Conservation (phyloP, 306 rosid genomes). For the Vigna unguiculata region DNA sequence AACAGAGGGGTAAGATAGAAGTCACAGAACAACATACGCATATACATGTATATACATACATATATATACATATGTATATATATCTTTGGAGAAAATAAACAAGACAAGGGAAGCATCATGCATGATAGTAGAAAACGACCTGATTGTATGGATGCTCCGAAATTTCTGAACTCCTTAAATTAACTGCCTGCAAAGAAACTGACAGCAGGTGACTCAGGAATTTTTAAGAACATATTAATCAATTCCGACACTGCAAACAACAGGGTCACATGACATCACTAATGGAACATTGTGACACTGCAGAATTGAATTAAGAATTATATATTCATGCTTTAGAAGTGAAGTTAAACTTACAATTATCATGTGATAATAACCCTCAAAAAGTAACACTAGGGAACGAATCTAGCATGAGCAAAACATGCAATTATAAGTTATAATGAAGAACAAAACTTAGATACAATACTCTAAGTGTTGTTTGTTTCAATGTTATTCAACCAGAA, state of each 20-base stretch:
- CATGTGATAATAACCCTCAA: no score
- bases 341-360: no score
- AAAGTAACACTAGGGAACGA: neutral
- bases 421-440: neutral
- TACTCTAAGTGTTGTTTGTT: no score
- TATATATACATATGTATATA: no score
- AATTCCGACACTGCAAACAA: no score
- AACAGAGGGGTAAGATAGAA: slow-evolving; percentile 53
- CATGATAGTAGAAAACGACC: slow-evolving; percentile 58
- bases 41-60: no score
- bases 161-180: slow-evolving; percentile 79
- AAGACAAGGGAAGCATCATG: slow-evolving; percentile 32
- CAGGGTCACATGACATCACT: no score
- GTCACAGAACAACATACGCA: slow-evolving; percentile 35
- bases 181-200: slow-evolving; percentile 77
- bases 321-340: no score
- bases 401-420: slow-evolving; percentile 31
- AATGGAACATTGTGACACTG: no score
- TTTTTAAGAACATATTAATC: neutral
- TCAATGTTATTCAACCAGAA: no score
- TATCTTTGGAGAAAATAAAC: slow-evolving; percentile 29
- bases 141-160: slow-evolving; percentile 67
- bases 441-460: no score
- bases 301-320: no score
- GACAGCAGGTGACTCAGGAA: slow-evolving; percentile 49